Evolutionary conservation across 1,284 basidiomycete species (phyloP).

Genomic region (Meripilus lineatus): DNA sequence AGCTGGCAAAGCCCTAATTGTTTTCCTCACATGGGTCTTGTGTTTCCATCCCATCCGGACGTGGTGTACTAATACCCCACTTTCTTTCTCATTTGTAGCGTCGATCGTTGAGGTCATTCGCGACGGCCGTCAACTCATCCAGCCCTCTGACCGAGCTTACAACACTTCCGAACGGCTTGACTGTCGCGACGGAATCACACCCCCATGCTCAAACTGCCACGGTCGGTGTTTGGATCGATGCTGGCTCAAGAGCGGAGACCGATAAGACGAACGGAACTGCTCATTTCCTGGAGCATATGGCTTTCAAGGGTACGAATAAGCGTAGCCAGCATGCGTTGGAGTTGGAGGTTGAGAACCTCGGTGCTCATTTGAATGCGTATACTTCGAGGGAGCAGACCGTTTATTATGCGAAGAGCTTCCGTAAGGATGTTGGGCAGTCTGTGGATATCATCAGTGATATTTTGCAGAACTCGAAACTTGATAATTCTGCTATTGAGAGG

Average conservation of each 20-base stretch:
- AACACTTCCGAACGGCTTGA: conserved; percentile 87
- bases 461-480: conserved; percentile 96
- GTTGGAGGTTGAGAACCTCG: conserved; percentile 97
- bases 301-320: conserved; percentile 90
- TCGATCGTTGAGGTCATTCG: conserved; percentile 52
- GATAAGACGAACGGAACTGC: conserved; percentile 93
- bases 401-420: conserved; percentile 99
- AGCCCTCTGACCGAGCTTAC: conserved; percentile 83
- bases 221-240: conserved; percentile 99
- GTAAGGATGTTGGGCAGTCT: conserved; percentile 87
- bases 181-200: conserved; percentile 90
- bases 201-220: conserved; percentile 96
- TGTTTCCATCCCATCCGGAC: too few species aligned
- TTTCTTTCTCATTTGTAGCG: too few species aligned
- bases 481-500: conserved; percentile 84
- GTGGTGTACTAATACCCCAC: too few species aligned
- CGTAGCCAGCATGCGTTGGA: conserved; percentile 92
- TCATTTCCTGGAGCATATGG: conserved; percentile 99
- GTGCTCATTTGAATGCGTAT: conserved; percentile 97
- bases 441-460: conserved; percentile 99
- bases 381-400: conserved; percentile 99
- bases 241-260: conserved; percentile 95
- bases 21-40: background rate
- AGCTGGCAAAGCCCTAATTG: too few species aligned
- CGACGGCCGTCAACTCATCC: conserved; percentile 62